Evolutionary conservation across 768 basidiomycete genomes (phyloP), one percentile per base, ranked within the genome.

Genomic region (Suillus variegatus): DNA sequence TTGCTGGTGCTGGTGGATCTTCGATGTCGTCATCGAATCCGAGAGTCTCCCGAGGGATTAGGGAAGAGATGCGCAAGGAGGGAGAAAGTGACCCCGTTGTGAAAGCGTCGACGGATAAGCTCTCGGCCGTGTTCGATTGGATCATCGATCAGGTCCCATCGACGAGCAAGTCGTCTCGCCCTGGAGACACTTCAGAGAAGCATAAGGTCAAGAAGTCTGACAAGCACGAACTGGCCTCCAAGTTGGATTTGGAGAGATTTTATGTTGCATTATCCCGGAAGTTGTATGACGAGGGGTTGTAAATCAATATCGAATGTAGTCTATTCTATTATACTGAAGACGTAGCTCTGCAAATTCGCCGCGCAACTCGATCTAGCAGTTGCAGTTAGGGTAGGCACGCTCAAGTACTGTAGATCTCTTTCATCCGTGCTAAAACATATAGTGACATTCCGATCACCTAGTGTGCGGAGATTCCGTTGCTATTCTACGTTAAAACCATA

Each of bases 251-350:
- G 72, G 95, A 96, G 74, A 80, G 89, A 70, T 93, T 99, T 77
- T 97, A 97, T 75, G 84, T 97, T 41, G 93, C 95, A 7, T 76
- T 99, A 54, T 87, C 92, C 68, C 85, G 91, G 76, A 97, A 94
- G 79, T 77, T 99, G 78, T 94, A 95, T 70, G 92, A 98, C 65
- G 94, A 97, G 74, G 97, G 97, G 13, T 77, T 95, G 72, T 97
- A 76, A 43, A 46, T 62, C 5, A 2, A 36, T 22, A 44, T 25
- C 35, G 22, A 49, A n/a, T 83, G 79, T 22, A 49, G 47, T 49
- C 22, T 12, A n/a, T 22, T 49, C 12, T 25, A 56, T 62, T 14
- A 4, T 41, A 63, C 36, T 43, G 18, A 62, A n/a, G 40, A 61
- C 18, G 60, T 35, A 43, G 43, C 49, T 46, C 28, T 58, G 14